Base-by-base conservation (phyloP, 805 yeast species). In the Yarrowia sp. region DNA sequence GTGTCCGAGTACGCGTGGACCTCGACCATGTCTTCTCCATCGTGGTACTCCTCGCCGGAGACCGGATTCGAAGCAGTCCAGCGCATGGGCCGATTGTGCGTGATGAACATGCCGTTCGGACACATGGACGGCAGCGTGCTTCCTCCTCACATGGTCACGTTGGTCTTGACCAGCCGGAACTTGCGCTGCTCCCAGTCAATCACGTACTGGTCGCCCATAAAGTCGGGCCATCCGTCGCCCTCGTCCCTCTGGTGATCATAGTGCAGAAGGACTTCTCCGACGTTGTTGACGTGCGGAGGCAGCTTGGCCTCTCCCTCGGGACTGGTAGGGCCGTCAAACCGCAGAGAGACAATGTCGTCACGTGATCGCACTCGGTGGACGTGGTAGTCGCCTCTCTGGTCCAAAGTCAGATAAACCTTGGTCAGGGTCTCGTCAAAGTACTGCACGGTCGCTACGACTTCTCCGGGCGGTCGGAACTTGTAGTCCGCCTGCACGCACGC, bases 21-120 rank as follows among this genome's bases (percentile, higher is more conserved):
- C n/a, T 42, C 47, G n/a, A 42, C 32, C 47, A 42, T 42, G 22
- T 42, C 47, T 16, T 42, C 47, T 4, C 47, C 47, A 42, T 42
- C 47, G 6, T 42, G 32, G 47, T 42, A 42, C 6, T 14, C 13
- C 2, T 19, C 10, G 1, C 47, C 32, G 2, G 32, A 25, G 4
- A 42, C 32, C 7, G 47, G 47, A 16, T 42, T 42, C 2, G 47
- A 42, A 21, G 47, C 47, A 16, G 47, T 25, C 32, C 47, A 42
- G 22, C 16, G 47, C 47, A 42, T 42, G 32, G 47, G 47, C 4
- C 47, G 47, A 10, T 25, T 42, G 25, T 25, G 47, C 9, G 47
- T 42, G 47, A 42, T 42, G 21, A 42, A 42, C 13, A 42, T 14
- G 5, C 47, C 47, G 16, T 42, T 42, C 3, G 47, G 47, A n/a